A percentile compares a stretch with the other conserved stretches of the same genome.
Conservation (phyloP, 164 flowering plant species). For the Magnolia sinica region DNA sequence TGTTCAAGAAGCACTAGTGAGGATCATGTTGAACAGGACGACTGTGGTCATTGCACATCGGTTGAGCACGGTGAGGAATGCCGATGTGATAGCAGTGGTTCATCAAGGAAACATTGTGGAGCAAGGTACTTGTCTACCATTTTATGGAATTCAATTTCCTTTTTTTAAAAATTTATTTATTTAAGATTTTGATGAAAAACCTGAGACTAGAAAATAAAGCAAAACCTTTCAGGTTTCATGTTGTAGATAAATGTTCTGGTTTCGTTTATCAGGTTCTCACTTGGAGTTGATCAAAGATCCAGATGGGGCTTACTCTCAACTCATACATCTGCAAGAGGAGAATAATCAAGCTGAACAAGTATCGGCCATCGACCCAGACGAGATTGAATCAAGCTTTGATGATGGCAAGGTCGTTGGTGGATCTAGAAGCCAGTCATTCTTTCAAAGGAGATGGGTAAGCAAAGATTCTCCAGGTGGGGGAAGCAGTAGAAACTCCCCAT, state of each 20-base stretch:
- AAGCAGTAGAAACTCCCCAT: slow-evolving; percentile 17
- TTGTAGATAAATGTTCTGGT: background rate
- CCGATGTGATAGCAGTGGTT: slow-evolving; percentile 62
- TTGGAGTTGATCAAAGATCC: slow-evolving; percentile 40
- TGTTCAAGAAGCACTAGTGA: slow-evolving; percentile 65
- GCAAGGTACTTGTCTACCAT: slow-evolving; percentile 38
- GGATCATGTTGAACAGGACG: slow-evolving; percentile 56
- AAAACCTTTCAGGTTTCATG: background rate
- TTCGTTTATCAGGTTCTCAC: slow-evolving; percentile 49
- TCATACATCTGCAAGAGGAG: slow-evolving; percentile 15
- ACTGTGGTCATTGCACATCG: slow-evolving; percentile 79
- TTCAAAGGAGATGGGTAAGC: slow-evolving; percentile 32
- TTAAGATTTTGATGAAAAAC: background rate
- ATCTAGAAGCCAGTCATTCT: slow-evolving; percentile 26
- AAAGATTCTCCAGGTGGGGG: slow-evolving; percentile 28
- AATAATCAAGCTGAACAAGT: slow-evolving; percentile 9
- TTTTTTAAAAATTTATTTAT: no score
- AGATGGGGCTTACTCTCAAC: slow-evolving; percentile 14
- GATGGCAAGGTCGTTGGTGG: slow-evolving; percentile 12
- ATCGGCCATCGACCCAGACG: background rate
- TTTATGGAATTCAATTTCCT: background rate
- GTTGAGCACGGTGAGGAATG: slow-evolving; percentile 58
- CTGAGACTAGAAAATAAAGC: background rate
- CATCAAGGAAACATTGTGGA: slow-evolving; percentile 66
- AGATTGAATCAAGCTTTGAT: background rate